Base-by-base conservation (phyloP, 2,329 filamentous ascomycete genomes). In the Cordyceps cicadae region DNA sequence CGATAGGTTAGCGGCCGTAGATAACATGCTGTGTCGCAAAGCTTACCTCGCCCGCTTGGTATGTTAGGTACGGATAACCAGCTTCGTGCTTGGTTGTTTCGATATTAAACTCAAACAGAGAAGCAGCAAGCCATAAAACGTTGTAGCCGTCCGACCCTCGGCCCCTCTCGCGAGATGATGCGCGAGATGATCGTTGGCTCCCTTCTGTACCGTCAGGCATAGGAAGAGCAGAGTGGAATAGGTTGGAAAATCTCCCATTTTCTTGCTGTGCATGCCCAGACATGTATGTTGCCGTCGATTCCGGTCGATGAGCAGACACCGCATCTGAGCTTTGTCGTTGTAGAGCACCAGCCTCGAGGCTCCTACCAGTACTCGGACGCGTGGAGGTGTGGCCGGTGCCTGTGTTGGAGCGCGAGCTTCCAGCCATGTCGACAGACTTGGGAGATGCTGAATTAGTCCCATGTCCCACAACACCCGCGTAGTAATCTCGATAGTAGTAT, bases 41-140 rank as follows among this genome's bases (percentile, higher is more conserved):
- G 75, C 82, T 68, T 71, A 88, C 87, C 79, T 99, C 94, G 65
- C 94, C 94, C 58, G 92, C 90, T 66, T 93, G 90, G 75, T 99
- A 99, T 50, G 92, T 94, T 63, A 99, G 79, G 72, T 99, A 99
- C 21, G 93, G 92, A 74, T 96, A 97, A 26, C 94, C 94, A 63
- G 89, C 93, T 75, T 97, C 94, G 62, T 90, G 87, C 67, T 96
- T 90, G 29, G 92, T 89, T 26, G 89, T 90, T 70, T 93, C 90
- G 70, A 97, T 97, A 69, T 96, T 95, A 77, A 97, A 99, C 72
- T 97, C 92, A 70, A 96, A 97, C 37, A 97, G 82, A 67, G 90
- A 96, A 21, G 93, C 94, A 15, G 92, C 94, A 19, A 97, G 81
- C 81, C 96, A 99, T 51, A 97, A 78, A 8, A 96, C 85, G 61